Conservation (phyloP, 1,284 basidiomycete species). For the Apiotrichum gracile region DNA sequence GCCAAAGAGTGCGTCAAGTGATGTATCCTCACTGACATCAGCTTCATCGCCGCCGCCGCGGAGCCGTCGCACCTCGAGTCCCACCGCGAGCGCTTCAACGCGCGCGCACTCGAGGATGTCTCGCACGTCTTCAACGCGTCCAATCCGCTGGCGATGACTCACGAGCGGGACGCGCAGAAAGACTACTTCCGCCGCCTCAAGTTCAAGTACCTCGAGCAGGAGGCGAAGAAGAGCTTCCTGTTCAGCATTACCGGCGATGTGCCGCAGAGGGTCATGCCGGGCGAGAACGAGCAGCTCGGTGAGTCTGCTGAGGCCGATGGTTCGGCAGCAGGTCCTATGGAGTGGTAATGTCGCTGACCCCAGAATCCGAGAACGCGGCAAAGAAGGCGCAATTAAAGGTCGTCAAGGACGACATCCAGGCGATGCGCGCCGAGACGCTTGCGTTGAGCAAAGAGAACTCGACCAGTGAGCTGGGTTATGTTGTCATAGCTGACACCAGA, state of each 20-base stretch:
- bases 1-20: background rate
- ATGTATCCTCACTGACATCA: background rate
- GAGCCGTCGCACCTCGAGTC: slow-evolving; percentile 22
- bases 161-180: slow-evolving; percentile 41
- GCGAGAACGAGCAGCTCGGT: slow-evolving; percentile 61
- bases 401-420: slow-evolving; percentile 58
- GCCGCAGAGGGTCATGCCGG: slow-evolving; percentile 64
- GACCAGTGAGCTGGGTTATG: slow-evolving; percentile 22
- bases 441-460: slow-evolving; percentile 30
- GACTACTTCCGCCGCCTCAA: slow-evolving; percentile 74
- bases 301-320: too few relatives aligned
- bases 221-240: slow-evolving; percentile 77
- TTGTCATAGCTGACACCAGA: slow-evolving; percentile 16
- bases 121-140: slow-evolving; percentile 22
- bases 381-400: slow-evolving; percentile 64
- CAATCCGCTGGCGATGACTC: slow-evolving; percentile 37
- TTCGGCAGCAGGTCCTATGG: background rate
- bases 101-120: slow-evolving; percentile 29
- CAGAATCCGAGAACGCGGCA: slow-evolving; percentile 57
- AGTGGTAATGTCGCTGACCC: background rate
- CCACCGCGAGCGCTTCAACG: slow-evolving; percentile 31
- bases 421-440: slow-evolving; percentile 58
- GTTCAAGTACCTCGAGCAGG: slow-evolving; percentile 77
- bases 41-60: background rate
- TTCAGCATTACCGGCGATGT: slow-evolving; percentile 73